These are phyloP conservation scores for Suhomyces bokatorum DNA, from an alignment of 1,139 yeast species.

Conservation along the genomic window DNA sequence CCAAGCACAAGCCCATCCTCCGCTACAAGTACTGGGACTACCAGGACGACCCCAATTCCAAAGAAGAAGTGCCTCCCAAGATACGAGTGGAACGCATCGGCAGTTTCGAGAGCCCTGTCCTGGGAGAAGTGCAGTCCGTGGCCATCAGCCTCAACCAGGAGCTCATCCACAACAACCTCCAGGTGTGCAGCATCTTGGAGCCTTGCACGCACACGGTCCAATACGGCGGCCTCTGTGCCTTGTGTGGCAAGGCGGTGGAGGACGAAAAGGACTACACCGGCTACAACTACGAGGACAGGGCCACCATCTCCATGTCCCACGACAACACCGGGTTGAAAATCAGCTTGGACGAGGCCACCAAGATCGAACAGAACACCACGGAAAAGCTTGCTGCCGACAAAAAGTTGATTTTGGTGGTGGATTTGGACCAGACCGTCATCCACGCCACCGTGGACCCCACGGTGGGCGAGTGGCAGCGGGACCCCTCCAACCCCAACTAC, in stretches of 20 bases:
- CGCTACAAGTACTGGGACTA: constrained; percentile 69
- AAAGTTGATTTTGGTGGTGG: constrained; percentile 88
- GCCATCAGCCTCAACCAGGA: constrained; percentile 59
- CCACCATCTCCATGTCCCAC: constrained; percentile 87
- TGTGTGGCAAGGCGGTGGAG: constrained; percentile 85
- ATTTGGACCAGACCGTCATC: constrained; percentile 94
- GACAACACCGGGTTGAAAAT: constrained; percentile 85
- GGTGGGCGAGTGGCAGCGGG: constrained; percentile 93
- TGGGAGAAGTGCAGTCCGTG: constrained; percentile 61
- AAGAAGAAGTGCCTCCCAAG: constrained; percentile 44
- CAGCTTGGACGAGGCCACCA: constrained; percentile 81
- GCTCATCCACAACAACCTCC: constrained; percentile 47
- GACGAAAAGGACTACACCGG: constrained; percentile 81
- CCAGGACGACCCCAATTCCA: constrained; percentile 58
- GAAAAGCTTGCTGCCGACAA: constrained; percentile 58
- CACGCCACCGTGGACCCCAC: constrained; percentile 99
- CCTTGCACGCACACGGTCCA: constrained; percentile 95
- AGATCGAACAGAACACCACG: constrained; percentile 71
- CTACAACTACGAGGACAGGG: constrained; percentile 69
- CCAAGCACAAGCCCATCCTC: constrained; percentile 56
- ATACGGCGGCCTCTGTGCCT: constrained; percentile 92
- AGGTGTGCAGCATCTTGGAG: constrained; percentile 61
- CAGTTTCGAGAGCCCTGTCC: constrained; percentile 79
- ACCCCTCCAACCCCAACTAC: constrained; percentile 81
- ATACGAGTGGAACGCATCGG: constrained; percentile 62